These are phyloP conservation scores for Macadamia integrifolia DNA, from an alignment of 164 flowering plant species.

Conservation along the genomic window DNA sequence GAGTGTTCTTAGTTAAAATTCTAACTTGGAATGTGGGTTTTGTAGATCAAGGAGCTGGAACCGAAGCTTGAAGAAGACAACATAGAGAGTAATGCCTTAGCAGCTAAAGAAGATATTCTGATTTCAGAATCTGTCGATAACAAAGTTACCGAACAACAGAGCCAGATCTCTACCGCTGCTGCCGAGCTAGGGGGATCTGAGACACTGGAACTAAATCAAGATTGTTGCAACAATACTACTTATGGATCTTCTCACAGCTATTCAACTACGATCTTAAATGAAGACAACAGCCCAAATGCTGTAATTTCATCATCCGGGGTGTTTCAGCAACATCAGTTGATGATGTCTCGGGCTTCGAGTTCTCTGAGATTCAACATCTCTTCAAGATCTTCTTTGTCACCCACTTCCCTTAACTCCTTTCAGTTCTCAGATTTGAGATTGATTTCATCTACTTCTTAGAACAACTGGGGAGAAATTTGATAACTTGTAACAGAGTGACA, in stretches of 20 bases:
- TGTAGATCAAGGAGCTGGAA: slow-evolving; percentile 21
- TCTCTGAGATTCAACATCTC: too few species aligned
- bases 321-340: too few species aligned
- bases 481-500: too few species aligned
- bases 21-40: not conserved
- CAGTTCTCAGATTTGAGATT: slow-evolving; percentile 24
- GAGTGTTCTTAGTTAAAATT: not conserved
- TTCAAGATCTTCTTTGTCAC: too few species aligned
- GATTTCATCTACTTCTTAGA: slow-evolving; percentile 18
- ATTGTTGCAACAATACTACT: slow-evolving; percentile 6
- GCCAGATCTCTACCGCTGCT: not conserved
- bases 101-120: too few species aligned
- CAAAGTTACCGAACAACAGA: too few species aligned
- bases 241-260: slow-evolving; percentile 81
- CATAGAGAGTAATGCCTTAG: too few species aligned
- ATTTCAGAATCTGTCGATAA: too few species aligned
- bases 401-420: too few species aligned
- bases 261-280: slow-evolving; percentile 83
- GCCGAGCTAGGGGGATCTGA: not conserved
- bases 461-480: not conserved
- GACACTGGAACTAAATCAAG: slow-evolving; percentile 5
- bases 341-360: too few species aligned
- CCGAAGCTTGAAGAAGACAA: slow-evolving; percentile 5
- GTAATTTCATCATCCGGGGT: slow-evolving; percentile 17
- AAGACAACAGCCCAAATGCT: slow-evolving; percentile 49